Evolutionary conservation across 164 flowering plant species (phyloP).

Genomic region (Vitis riparia): DNA sequence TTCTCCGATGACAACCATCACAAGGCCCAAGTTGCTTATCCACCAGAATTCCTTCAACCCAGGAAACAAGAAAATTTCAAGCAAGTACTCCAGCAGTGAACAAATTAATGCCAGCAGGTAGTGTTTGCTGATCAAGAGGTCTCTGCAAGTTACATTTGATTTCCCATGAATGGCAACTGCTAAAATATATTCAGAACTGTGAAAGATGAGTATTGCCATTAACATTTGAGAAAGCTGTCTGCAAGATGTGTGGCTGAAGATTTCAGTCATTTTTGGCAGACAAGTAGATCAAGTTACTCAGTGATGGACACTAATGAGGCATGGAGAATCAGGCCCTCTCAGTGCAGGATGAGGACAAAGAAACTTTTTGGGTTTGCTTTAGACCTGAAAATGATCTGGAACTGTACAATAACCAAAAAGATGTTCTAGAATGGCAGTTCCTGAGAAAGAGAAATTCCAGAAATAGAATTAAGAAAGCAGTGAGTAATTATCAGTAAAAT

Average conservation of each 20-base stretch:
- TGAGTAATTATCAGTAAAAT: no score
- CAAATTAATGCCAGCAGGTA: constrained; percentile 75
- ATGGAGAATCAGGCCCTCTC: neutral
- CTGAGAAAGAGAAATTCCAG: neutral
- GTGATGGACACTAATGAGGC: neutral
- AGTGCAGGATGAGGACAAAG: neutral
- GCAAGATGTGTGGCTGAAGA: constrained; percentile 46
- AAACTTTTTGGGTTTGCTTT: neutral
- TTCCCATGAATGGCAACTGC: constrained; percentile 64
- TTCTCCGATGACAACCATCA: constrained; percentile 81
- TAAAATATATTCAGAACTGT: constrained; percentile 62
- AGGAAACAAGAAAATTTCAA: constrained; percentile 62
- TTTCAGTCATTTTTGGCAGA: constrained; percentile 40
- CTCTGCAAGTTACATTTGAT: constrained; percentile 45
- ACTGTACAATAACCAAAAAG: neutral
- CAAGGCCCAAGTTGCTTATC: constrained; percentile 73
- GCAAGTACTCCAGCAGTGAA: constrained; percentile 64
- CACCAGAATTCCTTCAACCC: constrained; percentile 76
- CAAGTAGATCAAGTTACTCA: constrained; percentile 5
- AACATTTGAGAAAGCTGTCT: constrained; percentile 67
- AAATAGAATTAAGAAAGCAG: no score
- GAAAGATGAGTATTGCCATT: constrained; percentile 60
- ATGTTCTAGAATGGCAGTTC: neutral
- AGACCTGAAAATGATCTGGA: constrained; percentile 14
- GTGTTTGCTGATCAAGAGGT: constrained; percentile 77